A percentile compares a stretch with the other conserved stretches of the same genome.
Conservation (phyloP, 2,329 filamentous ascomycete species). For the Zopfia rhizophila region DNA sequence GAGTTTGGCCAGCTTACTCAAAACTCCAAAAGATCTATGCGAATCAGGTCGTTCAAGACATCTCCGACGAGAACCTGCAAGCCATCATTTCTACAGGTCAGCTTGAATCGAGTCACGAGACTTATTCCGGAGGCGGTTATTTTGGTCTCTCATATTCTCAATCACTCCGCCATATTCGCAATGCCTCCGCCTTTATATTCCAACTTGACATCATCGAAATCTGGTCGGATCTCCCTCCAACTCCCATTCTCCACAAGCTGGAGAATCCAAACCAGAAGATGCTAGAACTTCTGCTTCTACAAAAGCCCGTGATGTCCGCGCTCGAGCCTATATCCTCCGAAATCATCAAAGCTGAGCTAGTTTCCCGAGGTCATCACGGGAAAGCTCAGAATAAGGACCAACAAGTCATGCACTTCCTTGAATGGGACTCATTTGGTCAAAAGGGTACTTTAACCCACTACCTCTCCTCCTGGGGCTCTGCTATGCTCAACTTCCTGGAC, state of each 20-base stretch:
- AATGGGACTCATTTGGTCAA: conserved; percentile 41
- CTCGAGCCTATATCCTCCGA: conserved; percentile 29
- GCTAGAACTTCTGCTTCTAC: conserved; percentile 39
- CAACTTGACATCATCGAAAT: conserved; percentile 43
- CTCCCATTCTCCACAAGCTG: conserved; percentile 25
- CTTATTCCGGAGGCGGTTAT: conserved; percentile 28
- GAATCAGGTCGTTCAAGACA: conserved; percentile 39
- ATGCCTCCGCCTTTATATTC: conserved; percentile 32
- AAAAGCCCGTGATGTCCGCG: conserved; percentile 35
- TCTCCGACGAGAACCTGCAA: conserved; percentile 26
- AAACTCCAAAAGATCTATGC: conserved; percentile 39
- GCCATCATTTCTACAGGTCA: conserved; percentile 28
- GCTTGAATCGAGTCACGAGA: conserved; percentile 34
- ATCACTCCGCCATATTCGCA: conserved; percentile 31
- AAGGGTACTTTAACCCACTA: conserved; percentile 40
- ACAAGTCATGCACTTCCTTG: conserved; percentile 37
- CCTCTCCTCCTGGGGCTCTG: conserved; percentile 13
- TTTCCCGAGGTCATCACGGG: conserved; percentile 15
- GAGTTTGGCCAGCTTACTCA: conserved; percentile 29
- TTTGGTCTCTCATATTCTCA: conserved; percentile 44
- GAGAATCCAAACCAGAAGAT: conserved; percentile 35
- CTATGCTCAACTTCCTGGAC: conserved; percentile 30
- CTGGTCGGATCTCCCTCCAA: conserved; percentile 26
- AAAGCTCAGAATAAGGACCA: background rate
- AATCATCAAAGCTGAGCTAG: conserved; percentile 34